phyloP scores from a whole-genome alignment of 177 flowering plant species.

The Vitis hybrid region DNA sequence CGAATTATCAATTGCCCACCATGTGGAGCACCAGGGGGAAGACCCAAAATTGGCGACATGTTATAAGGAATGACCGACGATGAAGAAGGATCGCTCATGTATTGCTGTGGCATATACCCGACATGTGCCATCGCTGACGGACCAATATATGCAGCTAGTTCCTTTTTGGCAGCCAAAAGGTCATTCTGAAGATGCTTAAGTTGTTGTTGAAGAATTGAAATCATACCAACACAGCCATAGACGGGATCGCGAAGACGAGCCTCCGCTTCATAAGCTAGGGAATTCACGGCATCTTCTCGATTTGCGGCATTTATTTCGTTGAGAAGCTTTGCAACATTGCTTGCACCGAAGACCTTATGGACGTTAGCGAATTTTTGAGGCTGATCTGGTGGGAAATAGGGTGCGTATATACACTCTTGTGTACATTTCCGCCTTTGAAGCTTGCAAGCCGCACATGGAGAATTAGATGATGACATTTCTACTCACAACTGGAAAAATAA shows the following conservation, averaged over 20 bases:
- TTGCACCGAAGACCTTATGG: no score
- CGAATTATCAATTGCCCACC: no score
- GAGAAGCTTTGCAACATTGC: no score
- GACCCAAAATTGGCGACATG: slow-evolving; percentile 14
- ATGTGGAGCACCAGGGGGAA: background rate
- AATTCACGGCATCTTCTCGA: background rate
- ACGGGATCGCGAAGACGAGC: no score
- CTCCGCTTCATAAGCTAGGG: no score
- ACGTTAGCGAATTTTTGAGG: no score
- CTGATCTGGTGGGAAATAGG: no score
- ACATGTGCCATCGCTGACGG: no score
- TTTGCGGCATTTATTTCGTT: background rate
- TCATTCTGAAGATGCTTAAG: slow-evolving; percentile 24
- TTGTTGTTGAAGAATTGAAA: slow-evolving; percentile 12
- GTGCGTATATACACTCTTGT: background rate
- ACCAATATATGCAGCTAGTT: slow-evolving; percentile 20
- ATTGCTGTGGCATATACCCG: slow-evolving; percentile 10
- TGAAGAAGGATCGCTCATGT: background rate
- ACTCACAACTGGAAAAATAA: no score
- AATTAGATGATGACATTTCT: no score
- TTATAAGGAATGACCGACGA: slow-evolving; percentile 10
- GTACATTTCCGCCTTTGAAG: no score
- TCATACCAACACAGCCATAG: background rate
- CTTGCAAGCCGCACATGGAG: no score
- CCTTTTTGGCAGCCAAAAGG: slow-evolving; percentile 23